phyloP scores from a whole-genome alignment of 192 early-diverging fungal species.

The Coemansia sp. region DNA sequence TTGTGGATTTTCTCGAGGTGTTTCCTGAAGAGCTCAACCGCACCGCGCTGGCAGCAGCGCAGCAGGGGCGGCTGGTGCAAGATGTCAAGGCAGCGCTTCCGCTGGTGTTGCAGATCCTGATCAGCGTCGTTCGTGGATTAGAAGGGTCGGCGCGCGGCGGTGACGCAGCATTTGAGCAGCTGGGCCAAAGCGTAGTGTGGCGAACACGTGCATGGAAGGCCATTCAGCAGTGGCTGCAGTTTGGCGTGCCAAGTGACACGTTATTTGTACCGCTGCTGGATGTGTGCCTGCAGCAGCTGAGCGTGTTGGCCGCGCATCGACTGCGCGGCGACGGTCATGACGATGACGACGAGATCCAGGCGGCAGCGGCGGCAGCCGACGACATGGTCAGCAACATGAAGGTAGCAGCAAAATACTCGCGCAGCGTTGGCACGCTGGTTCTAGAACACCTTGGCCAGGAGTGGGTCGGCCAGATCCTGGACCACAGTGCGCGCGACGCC shows the following conservation, averaged over 20 bases:
- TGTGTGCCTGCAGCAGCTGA: conserved; percentile 32
- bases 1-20: conserved; percentile 41
- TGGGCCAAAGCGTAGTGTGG: conserved; percentile 21
- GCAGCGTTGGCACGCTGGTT: conserved; percentile 30
- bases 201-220: conserved; percentile 45
- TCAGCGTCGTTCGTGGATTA: conserved; percentile 22
- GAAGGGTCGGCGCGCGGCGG: conserved; percentile 3
- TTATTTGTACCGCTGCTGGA: conserved; percentile 42
- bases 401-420: conserved; percentile 30
- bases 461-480: conserved; percentile 24
- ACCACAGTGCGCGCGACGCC: conserved; percentile 11
- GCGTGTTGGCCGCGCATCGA: conserved; percentile 22
- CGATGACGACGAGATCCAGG: conserved; percentile 36
- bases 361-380: conserved; percentile 34
- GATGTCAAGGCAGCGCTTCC: conserved; percentile 30
- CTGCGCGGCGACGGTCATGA: conserved; percentile 7
- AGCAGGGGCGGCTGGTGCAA: conserved; percentile 23
- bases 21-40: conserved; percentile 48
- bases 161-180: conserved; percentile 10
- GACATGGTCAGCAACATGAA: conserved; percentile 44
- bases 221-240: conserved; percentile 49
- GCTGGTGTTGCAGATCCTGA: conserved; percentile 30
- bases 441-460: conserved; percentile 25
- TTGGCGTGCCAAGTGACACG: conserved; percentile 30
- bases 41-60: conserved; percentile 21